These are phyloP conservation scores for Przewalskia tangutica DNA, from an alignment of 257 asterid species.

Conservation along the genomic window DNA sequence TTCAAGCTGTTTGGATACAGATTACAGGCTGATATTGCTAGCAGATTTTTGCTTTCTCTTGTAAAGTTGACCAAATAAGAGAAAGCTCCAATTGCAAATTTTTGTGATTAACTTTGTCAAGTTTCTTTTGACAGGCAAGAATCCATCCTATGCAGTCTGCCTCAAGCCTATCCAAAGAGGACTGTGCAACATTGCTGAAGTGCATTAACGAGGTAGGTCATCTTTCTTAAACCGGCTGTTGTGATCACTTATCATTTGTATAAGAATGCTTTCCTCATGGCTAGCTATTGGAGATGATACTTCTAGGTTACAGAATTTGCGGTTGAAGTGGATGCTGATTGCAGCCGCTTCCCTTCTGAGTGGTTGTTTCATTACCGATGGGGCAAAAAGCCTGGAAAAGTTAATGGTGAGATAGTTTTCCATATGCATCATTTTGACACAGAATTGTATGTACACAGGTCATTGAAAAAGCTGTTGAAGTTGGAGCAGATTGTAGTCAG, in stretches of 20 bases:
- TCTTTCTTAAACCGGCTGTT: conserved; percentile 5
- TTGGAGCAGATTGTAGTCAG: conserved; percentile 89
- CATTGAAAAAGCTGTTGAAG: conserved; percentile 63
- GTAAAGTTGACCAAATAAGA: background rate
- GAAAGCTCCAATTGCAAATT: background rate
- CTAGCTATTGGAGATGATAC: conserved; percentile 40
- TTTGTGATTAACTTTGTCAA: background rate
- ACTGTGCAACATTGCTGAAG: conserved; percentile 58
- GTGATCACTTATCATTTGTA: background rate
- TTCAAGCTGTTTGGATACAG: background rate
- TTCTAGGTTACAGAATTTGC: conserved; percentile 69
- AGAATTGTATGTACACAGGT: conserved; percentile 64
- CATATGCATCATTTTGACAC: conserved; percentile 24
- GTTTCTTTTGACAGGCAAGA: conserved; percentile 55
- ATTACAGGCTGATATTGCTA: background rate
- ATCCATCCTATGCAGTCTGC: conserved; percentile 80
- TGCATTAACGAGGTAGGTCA: conserved; percentile 68
- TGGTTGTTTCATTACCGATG: conserved; percentile 98
- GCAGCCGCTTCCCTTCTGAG: conserved; percentile 72
- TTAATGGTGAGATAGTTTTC: conserved; percentile 62
- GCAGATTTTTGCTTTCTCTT: background rate
- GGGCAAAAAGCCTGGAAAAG: conserved; percentile 93
- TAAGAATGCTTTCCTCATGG: conserved; percentile 15
- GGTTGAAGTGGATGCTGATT: conserved; percentile 79
- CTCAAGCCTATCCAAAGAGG: conserved; percentile 68